A percentile compares a stretch with the other conserved stretches of the same genome.
Evolutionary conservation across 2,329 filamentous ascomycete genomes (phyloP).

Genomic region (Fusarium heterosporum): DNA sequence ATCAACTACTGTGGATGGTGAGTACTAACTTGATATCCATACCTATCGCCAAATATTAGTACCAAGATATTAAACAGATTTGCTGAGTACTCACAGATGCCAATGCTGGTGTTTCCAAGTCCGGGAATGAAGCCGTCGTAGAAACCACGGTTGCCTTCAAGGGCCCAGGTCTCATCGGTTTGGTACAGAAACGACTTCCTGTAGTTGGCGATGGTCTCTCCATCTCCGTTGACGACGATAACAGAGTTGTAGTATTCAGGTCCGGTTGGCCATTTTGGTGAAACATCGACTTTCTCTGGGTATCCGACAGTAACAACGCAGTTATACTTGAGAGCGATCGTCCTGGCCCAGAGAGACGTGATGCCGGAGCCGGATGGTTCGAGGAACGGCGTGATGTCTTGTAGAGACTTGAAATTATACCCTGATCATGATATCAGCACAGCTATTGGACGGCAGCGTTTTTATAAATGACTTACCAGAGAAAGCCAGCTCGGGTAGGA

Average conservation of each 20-base stretch:
- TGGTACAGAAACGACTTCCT: slow-evolving; percentile 70
- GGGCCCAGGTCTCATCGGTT: slow-evolving; percentile 71
- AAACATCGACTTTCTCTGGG: slow-evolving; percentile 73
- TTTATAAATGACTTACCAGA: too few species aligned
- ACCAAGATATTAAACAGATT: neutral
- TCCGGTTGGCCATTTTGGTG: slow-evolving; percentile 60
- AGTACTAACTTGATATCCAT: slow-evolving; percentile 70
- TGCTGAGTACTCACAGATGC: slow-evolving; percentile 61
- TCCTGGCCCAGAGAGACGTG: slow-evolving; percentile 77
- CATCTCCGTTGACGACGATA: slow-evolving; percentile 67
- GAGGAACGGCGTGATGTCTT: slow-evolving; percentile 75
- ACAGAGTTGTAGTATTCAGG: slow-evolving; percentile 67
- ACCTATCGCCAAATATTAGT: slow-evolving; percentile 10
- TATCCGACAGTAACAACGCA: slow-evolving; percentile 80
- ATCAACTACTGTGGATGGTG: neutral
- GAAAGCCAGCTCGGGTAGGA: slow-evolving; percentile 82
- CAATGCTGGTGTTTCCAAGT: slow-evolving; percentile 65
- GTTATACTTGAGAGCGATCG: slow-evolving; percentile 72
- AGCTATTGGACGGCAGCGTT: too few species aligned
- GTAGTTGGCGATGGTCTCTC: slow-evolving; percentile 71
- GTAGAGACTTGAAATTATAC: slow-evolving; percentile 80
- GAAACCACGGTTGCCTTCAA: slow-evolving; percentile 66
- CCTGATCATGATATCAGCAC: too few species aligned
- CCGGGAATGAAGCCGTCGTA: slow-evolving; percentile 58
- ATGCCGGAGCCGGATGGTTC: slow-evolving; percentile 75